Evolutionary conservation across 2,329 filamentous ascomycete species (phyloP), one percentile per base, ranked within the genome.

Genomic region (Fusarium liriodendri): DNA sequence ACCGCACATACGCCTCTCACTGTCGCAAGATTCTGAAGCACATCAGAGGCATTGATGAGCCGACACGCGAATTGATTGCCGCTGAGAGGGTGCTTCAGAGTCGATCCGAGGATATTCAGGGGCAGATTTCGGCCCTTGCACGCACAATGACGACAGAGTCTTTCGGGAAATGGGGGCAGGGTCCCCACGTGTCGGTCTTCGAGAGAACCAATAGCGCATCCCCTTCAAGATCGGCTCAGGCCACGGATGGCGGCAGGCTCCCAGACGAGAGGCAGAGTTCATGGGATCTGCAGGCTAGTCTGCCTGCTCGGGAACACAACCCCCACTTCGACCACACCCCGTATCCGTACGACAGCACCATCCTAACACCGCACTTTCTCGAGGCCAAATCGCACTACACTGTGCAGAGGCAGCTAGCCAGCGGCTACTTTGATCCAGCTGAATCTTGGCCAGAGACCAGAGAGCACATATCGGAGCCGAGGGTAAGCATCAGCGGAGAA

Each of bases 161-260:
- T 35, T 63, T 59, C 32, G 70, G 69, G 13, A 42, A 61, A 62
- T 60, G 66, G 62, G 63, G 64, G 18, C 67, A 61, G n/a, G 70
- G 61, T n/a, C 73, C 74, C 29, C 70, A 76, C n/a, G 67, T 78
- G 27, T 78, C 75, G 3, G 74, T 78, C 9, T 78, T 78, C 58
- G 75, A 77, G 32, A 75, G 75, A 60, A 74, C 74, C 47, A 77
- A 74, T 29, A 75, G 68, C 54, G 45, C 71, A 25, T 76, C 75
- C 18, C 37, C 70, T 1, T 72, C 72, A 10, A 75, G 69, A 50
- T 75, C 75, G 3, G 64, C 66, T 27, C 60, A 72, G 40, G 68
- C 67, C 22, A 42, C 52, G 14, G 73, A 75, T 20, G 60, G 57
- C 57, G 63, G 57, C 29, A 70, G 50, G 13, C 33, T 67, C 14